These are phyloP conservation scores for Clonostachys sp. DNA, from an alignment of 2,329 filamentous ascomycete species.

Conservation along the genomic window DNA sequence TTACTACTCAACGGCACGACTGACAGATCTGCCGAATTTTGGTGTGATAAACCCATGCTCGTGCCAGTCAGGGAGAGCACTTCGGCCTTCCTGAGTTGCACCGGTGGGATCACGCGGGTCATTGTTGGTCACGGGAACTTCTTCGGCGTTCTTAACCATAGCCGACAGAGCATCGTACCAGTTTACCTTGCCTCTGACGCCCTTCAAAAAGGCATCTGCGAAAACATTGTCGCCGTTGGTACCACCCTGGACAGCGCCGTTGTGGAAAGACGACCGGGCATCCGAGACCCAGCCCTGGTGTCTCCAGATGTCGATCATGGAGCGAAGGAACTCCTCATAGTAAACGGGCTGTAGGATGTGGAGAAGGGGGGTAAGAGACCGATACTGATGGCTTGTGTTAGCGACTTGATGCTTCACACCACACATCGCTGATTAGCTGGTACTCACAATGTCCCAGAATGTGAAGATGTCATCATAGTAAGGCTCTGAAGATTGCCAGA, in stretches of 20 bases:
- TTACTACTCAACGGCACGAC: conserved; percentile 61
- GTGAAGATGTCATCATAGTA: conserved; percentile 72
- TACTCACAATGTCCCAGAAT: conserved; percentile 48
- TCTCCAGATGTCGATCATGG: conserved; percentile 64
- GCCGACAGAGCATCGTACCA: conserved; percentile 60
- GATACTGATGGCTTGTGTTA: conserved; percentile 33
- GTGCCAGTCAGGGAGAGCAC: conserved; percentile 67
- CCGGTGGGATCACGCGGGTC: conserved; percentile 52
- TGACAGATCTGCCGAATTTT: conserved; percentile 55
- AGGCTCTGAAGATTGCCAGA: conserved; percentile 59
- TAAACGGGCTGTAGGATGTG: conserved; percentile 59
- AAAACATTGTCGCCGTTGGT: conserved; percentile 69
- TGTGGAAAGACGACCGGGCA: conserved; percentile 63
- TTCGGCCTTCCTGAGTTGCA: conserved; percentile 63
- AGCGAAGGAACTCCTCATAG: conserved; percentile 63
- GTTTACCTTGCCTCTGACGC: conserved; percentile 55
- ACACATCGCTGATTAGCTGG: neutral
- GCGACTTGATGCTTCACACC: neutral
- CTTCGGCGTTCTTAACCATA: conserved; percentile 65
- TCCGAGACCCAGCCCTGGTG: conserved; percentile 62
- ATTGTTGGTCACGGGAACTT: conserved; percentile 52
- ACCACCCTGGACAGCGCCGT: conserved; percentile 65
- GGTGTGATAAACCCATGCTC: conserved; percentile 61
- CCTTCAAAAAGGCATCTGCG: conserved; percentile 68
- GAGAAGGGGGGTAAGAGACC: conserved; percentile 59